Conservation (phyloP, 2,329 filamentous ascomycete genomes). For the Nigrograna mackinnonii region DNA sequence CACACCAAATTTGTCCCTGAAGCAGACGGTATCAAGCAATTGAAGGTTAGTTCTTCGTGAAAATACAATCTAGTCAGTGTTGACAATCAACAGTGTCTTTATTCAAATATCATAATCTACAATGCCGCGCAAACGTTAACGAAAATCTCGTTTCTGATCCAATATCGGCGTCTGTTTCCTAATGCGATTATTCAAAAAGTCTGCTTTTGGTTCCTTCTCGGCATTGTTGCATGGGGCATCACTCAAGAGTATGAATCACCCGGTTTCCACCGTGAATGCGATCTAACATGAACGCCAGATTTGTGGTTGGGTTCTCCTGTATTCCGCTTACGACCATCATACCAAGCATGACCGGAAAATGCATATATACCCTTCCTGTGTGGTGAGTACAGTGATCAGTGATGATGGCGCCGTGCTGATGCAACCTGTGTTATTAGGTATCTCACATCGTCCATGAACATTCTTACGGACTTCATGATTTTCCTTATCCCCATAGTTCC, state of each 20-base stretch:
- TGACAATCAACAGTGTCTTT: slow-evolving; percentile 11
- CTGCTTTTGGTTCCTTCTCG: slow-evolving; percentile 11
- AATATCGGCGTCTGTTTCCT: slow-evolving; percentile 18
- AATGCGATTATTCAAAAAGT: slow-evolving; percentile 7
- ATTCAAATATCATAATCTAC: slow-evolving; percentile 13
- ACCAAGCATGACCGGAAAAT: slow-evolving; percentile 11
- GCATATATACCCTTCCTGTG: slow-evolving; percentile 13
- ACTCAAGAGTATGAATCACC: slow-evolving; percentile 12
- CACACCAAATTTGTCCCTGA: slow-evolving; percentile 14
- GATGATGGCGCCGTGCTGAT: too few relatives aligned
- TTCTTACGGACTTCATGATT: slow-evolving; percentile 17
- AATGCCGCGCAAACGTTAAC: slow-evolving; percentile 17
- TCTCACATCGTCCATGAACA: slow-evolving; percentile 16
- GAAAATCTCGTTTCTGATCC: slow-evolving; percentile 18
- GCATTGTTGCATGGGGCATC: slow-evolving; percentile 15
- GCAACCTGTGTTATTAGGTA: too few relatives aligned
- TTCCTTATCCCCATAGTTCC: slow-evolving; percentile 15
- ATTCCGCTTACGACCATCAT: slow-evolving; percentile 8
- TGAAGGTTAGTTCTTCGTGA: slow-evolving; percentile 13
- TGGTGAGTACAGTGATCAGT: too few relatives aligned
- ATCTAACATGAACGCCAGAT: slow-evolving; percentile 1
- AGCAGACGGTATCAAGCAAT: slow-evolving; percentile 4
- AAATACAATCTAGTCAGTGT: too few relatives aligned
- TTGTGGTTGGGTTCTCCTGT: slow-evolving; percentile 16
- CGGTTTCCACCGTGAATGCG: background rate